These are phyloP conservation scores for Spinacia oleracea DNA, from an alignment of 179 eudicot species.

Conservation along the genomic window DNA sequence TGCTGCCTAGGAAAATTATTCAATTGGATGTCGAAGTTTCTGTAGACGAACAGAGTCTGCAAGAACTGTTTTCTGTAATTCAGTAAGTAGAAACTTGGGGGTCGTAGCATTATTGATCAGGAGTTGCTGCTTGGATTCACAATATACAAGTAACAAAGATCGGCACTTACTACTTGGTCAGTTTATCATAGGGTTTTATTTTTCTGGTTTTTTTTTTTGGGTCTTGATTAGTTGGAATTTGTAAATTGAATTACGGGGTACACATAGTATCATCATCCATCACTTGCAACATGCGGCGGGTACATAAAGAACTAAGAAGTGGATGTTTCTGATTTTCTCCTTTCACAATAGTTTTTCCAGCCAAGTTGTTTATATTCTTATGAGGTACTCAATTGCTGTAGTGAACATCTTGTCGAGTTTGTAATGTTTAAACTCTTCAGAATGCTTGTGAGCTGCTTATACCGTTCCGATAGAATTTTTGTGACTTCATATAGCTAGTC, in stretches of 20 bases:
- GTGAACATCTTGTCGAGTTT: constrained; percentile 30
- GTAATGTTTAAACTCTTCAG: constrained; percentile 32
- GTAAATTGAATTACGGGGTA: constrained; percentile 45
- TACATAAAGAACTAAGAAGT: constrained; percentile 35
- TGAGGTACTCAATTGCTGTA: constrained; percentile 34
- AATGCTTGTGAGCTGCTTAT: constrained; percentile 29
- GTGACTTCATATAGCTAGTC: constrained; percentile 14
- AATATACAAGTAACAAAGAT: constrained; percentile 31
- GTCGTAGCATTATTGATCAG: constrained; percentile 27
- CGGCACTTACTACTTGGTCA: constrained; percentile 30
- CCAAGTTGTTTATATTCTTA: constrained; percentile 39
- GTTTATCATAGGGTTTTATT: constrained; percentile 46
- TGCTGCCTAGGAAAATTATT: constrained; percentile 31
- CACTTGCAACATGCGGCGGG: constrained; percentile 37
- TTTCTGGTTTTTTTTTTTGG: constrained; percentile 27
- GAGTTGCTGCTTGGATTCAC: constrained; percentile 36
- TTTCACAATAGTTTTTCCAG: constrained; percentile 32
- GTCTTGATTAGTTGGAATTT: constrained; percentile 36
- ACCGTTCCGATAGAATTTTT: constrained; percentile 21
- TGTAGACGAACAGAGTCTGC: constrained; percentile 30
- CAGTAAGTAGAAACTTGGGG: constrained; percentile 32
- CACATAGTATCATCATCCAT: constrained; percentile 38
- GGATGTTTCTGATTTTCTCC: constrained; percentile 30
- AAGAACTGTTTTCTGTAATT: constrained; percentile 30
- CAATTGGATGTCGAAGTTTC: constrained; percentile 34